Conservation (phyloP, 352 stramenopile genomes). For the Phytophthora cryptogea region DNA sequence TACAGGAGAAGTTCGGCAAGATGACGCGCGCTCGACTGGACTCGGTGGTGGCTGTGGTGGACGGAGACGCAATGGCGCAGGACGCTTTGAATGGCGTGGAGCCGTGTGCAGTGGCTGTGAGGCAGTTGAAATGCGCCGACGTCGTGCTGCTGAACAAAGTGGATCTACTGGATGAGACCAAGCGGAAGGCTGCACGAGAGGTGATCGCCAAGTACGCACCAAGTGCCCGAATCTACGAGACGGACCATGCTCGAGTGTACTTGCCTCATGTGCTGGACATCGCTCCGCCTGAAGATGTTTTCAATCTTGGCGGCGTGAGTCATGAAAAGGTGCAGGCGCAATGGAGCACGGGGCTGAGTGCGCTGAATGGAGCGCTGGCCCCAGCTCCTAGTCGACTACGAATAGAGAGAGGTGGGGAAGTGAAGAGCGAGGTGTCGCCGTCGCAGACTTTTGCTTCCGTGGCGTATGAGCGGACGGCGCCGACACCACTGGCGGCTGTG, state of each 20-base stretch:
- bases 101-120: slow-evolving; percentile 52
- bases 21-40: slow-evolving; percentile 82
- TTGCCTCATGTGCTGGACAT: slow-evolving; percentile 80
- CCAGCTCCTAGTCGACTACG: slow-evolving; percentile 41
- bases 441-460: slow-evolving; percentile 47
- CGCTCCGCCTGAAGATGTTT: slow-evolving; percentile 52
- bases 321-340: slow-evolving; percentile 67
- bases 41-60: slow-evolving; percentile 76
- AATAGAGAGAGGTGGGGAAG: slow-evolving; percentile 14
- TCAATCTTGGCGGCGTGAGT: slow-evolving; percentile 48
- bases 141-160: slow-evolving; percentile 87
- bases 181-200: slow-evolving; percentile 27
- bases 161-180: slow-evolving; percentile 54
- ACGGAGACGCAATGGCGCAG: slow-evolving; percentile 68
- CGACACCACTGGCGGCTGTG: slow-evolving; percentile 51
- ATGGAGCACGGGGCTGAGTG: slow-evolving; percentile 57
- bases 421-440: not conserved
- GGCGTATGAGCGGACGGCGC: slow-evolving; percentile 44
- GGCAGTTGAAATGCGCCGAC: slow-evolving; percentile 73
- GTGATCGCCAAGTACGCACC: slow-evolving; percentile 55
- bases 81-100: slow-evolving; percentile 31
- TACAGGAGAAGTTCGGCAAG: slow-evolving; percentile 77
- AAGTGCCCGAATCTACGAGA: slow-evolving; percentile 68
- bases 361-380: slow-evolving; percentile 19
- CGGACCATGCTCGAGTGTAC: slow-evolving; percentile 61